These are phyloP conservation scores for Scleroderma bovista DNA, from an alignment of 768 basidiomycete species.

Conservation along the genomic window DNA sequence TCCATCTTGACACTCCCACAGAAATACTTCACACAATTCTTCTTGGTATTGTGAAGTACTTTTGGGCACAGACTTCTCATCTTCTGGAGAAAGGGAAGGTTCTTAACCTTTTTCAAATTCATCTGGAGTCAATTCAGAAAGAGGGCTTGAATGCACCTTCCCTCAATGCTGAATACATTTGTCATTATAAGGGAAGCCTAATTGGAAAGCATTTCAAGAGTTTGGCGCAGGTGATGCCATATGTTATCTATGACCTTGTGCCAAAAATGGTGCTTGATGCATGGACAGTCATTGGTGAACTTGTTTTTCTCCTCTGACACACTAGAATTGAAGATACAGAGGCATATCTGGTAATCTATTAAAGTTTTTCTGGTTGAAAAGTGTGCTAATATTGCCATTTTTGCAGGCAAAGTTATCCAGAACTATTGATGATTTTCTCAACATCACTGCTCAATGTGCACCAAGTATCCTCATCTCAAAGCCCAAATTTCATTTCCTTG, in stretches of 20 bases:
- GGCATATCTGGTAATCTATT: constrained; percentile 30
- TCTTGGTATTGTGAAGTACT: constrained; percentile 29
- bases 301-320: constrained; percentile 38
- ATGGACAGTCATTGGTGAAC: constrained; percentile 29
- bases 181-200: constrained; percentile 3
- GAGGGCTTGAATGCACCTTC: constrained; percentile 13
- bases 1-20: not conserved
- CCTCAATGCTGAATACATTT: constrained; percentile 18
- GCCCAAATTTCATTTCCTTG: constrained; percentile 28
- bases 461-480: constrained; percentile 24
- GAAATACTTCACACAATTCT: constrained; percentile 14
- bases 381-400: too few relatives aligned
- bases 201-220: constrained; percentile 22
- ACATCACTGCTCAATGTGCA: constrained; percentile 14
- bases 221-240: constrained; percentile 24
- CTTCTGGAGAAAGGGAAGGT: constrained; percentile 15
- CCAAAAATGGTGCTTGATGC: constrained; percentile 17
- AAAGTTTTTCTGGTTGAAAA: too few relatives aligned
- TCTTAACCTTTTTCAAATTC: constrained; percentile 13
- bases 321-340: constrained; percentile 32
- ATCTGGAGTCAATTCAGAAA: constrained; percentile 15
- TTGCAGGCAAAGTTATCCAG: too few relatives aligned
- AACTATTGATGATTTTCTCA: constrained; percentile 22
- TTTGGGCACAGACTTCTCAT: constrained; percentile 14
- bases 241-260: constrained; percentile 29